Conservation (phyloP, 306 rosid species). For the Cyclanthera cordifolia region DNA sequence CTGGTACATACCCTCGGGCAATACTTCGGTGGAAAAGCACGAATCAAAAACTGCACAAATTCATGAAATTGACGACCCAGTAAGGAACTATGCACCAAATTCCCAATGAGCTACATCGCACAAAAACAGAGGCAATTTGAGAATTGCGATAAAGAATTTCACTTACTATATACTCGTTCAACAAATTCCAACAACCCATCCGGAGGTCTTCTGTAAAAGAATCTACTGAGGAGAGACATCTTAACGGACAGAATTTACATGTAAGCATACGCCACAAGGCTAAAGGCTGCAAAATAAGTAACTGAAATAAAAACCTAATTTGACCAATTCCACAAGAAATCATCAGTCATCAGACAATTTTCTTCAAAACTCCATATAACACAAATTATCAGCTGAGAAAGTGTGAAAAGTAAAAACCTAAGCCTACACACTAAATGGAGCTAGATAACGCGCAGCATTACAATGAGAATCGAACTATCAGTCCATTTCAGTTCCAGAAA, state of each 20-base stretch:
- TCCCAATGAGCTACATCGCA: neutral
- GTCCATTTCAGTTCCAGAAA: neutral
- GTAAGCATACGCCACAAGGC: constrained; percentile 10
- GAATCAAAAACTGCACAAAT: constrained; percentile 78
- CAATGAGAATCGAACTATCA: neutral
- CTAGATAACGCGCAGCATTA: neutral
- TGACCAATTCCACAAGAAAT: neutral
- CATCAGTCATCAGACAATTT: neutral
- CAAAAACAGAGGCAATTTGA: neutral
- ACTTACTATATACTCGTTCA: constrained; percentile 75
- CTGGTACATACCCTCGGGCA: constrained; percentile 78
- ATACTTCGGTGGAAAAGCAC: constrained; percentile 82
- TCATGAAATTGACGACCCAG: neutral
- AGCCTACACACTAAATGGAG: neutral
- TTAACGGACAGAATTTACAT: constrained; percentile 8
- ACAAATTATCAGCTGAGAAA: neutral
- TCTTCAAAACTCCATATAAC: neutral
- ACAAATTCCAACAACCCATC: constrained; percentile 89
- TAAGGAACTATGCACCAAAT: neutral
- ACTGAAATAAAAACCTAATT: neutral
- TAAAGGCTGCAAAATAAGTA: constrained; percentile 15
- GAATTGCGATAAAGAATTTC: neutral
- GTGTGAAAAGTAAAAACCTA: neutral
- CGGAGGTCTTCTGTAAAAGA: constrained; percentile 89
- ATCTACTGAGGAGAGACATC: constrained; percentile 90